Conservation (phyloP, 306 rosid genomes). For the Nissolia schottii region DNA sequence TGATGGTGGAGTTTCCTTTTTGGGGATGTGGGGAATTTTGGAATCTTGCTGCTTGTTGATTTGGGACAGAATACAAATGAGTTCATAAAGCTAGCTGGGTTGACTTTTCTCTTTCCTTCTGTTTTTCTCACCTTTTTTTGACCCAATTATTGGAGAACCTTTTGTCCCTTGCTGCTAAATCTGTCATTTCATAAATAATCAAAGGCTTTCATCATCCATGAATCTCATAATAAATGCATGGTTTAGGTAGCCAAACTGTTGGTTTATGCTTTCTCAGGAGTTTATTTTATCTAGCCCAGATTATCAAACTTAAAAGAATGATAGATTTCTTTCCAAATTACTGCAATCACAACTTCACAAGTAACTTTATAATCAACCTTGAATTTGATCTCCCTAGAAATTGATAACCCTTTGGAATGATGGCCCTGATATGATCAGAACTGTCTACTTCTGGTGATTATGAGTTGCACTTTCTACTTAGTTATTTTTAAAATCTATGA, state of each 20-base stretch:
- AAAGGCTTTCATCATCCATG: background rate
- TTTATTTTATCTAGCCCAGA: background rate
- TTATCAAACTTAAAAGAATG: background rate
- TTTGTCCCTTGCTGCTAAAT: background rate
- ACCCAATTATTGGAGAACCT: background rate
- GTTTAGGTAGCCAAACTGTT: background rate
- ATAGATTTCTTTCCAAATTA: background rate
- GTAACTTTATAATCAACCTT: background rate
- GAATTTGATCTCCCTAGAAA: background rate
- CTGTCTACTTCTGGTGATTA: slow-evolving; percentile 8
- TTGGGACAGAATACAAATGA: no score
- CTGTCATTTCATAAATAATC: background rate
- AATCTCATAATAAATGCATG: background rate
- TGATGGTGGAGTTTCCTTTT: background rate
- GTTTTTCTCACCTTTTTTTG: background rate
- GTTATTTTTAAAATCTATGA: background rate
- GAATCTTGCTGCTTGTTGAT: background rate
- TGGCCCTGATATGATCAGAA: background rate
- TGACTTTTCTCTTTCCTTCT: background rate
- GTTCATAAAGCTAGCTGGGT: background rate
- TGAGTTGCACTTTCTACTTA: no score
- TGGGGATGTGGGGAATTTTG: background rate
- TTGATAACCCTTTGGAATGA: background rate
- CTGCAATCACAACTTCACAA: background rate
- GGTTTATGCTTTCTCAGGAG: background rate